These are phyloP conservation scores for Ampelomyces quisqualis DNA, from an alignment of 2,329 filamentous ascomycete species.

Conservation along the genomic window DNA sequence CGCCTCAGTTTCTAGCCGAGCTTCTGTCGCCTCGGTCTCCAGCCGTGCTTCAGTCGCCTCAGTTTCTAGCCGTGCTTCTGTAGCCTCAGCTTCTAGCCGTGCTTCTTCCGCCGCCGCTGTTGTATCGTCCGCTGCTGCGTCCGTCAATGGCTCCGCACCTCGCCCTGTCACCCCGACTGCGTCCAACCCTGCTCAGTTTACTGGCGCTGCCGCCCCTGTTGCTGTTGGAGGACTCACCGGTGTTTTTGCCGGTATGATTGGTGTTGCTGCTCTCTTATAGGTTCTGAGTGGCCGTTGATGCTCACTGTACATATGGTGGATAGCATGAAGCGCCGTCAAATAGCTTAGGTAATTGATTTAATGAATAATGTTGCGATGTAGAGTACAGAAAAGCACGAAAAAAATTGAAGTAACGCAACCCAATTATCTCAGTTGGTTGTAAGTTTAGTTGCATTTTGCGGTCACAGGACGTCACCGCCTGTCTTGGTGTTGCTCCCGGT, in stretches of 20 bases:
- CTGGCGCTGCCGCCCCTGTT: conserved; percentile 8
- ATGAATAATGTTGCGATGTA: conserved; percentile 1
- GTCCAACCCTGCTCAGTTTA: conserved; percentile 4
- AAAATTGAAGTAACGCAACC: too few species aligned
- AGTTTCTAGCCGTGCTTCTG: too few species aligned
- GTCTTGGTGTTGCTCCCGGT: too few species aligned
- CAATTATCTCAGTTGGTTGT: too few species aligned
- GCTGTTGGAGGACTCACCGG: conserved; percentile 3
- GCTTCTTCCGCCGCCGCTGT: conserved; percentile 1
- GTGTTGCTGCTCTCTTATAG: conserved; percentile 13
- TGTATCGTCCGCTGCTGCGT: background rate
- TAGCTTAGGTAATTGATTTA: background rate
- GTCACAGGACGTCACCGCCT: too few species aligned
- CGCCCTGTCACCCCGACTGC: conserved; percentile 1
- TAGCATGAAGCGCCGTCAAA: too few species aligned
- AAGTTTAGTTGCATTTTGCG: too few species aligned
- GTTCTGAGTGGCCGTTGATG: background rate
- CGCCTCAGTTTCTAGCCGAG: conserved; percentile 1
- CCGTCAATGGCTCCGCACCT: conserved; percentile 1
- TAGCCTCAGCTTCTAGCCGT: conserved; percentile 1
- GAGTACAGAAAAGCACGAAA: background rate
- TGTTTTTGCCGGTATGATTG: conserved; percentile 10
- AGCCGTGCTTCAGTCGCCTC: conserved; percentile 6
- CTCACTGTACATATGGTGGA: background rate
- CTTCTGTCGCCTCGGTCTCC: conserved; percentile 4